Evolutionary conservation across 192 early-diverging fungal genomes (phyloP).

Genomic region (Coemansia sp.): DNA sequence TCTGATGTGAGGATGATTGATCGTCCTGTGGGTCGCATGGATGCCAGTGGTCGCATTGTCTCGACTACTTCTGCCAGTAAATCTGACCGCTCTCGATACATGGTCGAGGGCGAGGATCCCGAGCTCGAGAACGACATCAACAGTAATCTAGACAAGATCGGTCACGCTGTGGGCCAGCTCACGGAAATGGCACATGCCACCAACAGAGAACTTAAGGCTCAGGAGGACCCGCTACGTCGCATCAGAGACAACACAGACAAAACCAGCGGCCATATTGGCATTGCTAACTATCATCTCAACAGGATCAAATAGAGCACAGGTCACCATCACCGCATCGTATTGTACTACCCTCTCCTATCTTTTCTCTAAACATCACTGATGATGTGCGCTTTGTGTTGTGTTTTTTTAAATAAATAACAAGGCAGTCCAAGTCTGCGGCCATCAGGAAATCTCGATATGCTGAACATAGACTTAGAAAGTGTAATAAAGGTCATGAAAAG

Average conservation of each 20-base stretch:
- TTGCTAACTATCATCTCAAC: constrained; percentile 43
- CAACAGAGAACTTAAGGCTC: constrained; percentile 60
- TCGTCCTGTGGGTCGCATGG: constrained; percentile 32
- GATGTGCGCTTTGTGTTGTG: not conserved
- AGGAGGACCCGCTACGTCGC: constrained; percentile 58
- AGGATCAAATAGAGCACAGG: constrained; percentile 25
- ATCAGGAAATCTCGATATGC: too few relatives aligned
- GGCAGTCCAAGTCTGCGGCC: not conserved
- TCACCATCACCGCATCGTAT: not conserved
- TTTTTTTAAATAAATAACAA: not conserved
- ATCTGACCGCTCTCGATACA: constrained; percentile 61
- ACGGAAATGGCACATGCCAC: constrained; percentile 64
- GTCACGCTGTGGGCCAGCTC: constrained; percentile 53
- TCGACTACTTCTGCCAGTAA: constrained; percentile 14
- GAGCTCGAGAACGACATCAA: constrained; percentile 67
- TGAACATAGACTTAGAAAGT: too few relatives aligned
- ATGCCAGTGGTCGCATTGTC: constrained; percentile 53
- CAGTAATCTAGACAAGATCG: constrained; percentile 62
- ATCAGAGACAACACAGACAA: constrained; percentile 56
- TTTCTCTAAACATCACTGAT: not conserved
- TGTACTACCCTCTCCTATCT: too few relatives aligned
- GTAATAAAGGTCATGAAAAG: too few relatives aligned
- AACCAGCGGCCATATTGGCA: constrained; percentile 41
- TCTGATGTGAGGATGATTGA: constrained; percentile 13
- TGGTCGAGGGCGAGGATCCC: constrained; percentile 72